These are phyloP conservation scores for Colletotrichum godetiae DNA, from an alignment of 2,329 filamentous ascomycete genomes.

Conservation along the genomic window DNA sequence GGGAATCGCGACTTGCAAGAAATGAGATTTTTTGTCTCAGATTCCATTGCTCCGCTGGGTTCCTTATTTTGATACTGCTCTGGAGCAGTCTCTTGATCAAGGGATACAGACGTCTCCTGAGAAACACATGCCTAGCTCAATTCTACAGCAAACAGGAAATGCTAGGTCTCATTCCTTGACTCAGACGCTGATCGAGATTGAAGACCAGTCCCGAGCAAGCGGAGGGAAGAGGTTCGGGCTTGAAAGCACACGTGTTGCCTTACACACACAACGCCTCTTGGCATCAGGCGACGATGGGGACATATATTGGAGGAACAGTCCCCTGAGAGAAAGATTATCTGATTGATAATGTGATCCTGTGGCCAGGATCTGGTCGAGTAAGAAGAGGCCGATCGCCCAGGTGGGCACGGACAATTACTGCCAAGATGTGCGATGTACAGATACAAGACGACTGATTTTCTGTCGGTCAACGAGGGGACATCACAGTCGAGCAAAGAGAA, in stretches of 20 bases:
- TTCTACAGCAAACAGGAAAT: background rate
- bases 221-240: background rate
- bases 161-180: background rate
- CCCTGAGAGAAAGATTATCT: constrained; percentile 15
- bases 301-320: background rate
- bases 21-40: constrained; percentile 23
- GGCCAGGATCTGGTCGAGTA: background rate
- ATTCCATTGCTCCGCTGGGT: background rate
- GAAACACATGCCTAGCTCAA: background rate
- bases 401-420: constrained; percentile 5
- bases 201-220: background rate
- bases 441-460: background rate
- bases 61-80: background rate
- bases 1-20: background rate
- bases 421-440: background rate
- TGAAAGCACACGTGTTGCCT: background rate
- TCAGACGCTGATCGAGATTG: background rate
- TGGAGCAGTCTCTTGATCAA: background rate
- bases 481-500: background rate
- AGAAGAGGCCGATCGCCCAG: background rate
- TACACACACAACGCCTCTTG: background rate
- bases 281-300: background rate
- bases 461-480: background rate
- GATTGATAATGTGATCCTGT: constrained; percentile 23
- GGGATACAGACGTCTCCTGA: background rate